Percentiles rank a stretch among this genome's conserved stretches.
phyloP scores from a whole-genome alignment of 2,329 filamentous ascomycete species.

The Colletotrichum orchidophilum region DNA sequence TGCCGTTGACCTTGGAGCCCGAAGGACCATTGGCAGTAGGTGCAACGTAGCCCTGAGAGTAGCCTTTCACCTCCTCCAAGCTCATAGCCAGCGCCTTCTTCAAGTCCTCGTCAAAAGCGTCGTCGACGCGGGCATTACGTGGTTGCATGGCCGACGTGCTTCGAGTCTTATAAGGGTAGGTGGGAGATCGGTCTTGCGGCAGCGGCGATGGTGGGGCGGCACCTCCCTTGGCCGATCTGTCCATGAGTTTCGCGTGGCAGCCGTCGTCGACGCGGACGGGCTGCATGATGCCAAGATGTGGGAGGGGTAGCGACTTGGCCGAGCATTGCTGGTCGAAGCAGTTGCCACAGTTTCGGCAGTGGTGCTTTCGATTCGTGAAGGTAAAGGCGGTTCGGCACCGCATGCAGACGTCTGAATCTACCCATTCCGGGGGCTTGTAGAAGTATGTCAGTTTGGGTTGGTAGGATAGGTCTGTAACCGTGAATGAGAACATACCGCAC shows the following conservation, averaged over 20 bases:
- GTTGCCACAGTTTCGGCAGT: conserved; percentile 97
- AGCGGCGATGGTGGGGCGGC: conserved; percentile 28
- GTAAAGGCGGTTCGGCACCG: conserved; percentile 94
- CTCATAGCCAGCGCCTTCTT: conserved; percentile 97
- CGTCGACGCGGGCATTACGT: conserved; percentile 85
- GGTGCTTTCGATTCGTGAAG: conserved; percentile 98
- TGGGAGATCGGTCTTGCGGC: conserved; percentile 54
- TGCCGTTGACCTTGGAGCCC: conserved; percentile 42
- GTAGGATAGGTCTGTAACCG: background rate
- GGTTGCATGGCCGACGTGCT: conserved; percentile 83
- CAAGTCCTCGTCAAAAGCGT: conserved; percentile 93
- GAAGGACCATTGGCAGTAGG: conserved; percentile 52
- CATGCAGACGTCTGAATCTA: conserved; percentile 98
- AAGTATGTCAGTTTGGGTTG: background rate
- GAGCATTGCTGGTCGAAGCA: conserved; percentile 98
- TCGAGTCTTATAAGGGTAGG: conserved; percentile 70
- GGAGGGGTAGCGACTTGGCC: conserved; percentile 85
- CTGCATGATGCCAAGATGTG: conserved; percentile 91
- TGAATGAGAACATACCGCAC: conserved; percentile 72
- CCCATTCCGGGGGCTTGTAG: conserved; percentile 89
- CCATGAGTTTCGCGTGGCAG: conserved; percentile 88
- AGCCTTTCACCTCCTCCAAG: conserved; percentile 86
- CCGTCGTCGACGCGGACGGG: conserved; percentile 96
- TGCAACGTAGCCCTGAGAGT: conserved; percentile 77
- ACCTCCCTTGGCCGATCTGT: conserved; percentile 67